Evolutionary conservation across 2,329 filamentous ascomycete species (phyloP).

Genomic region (Fusarium protoensiforme): DNA sequence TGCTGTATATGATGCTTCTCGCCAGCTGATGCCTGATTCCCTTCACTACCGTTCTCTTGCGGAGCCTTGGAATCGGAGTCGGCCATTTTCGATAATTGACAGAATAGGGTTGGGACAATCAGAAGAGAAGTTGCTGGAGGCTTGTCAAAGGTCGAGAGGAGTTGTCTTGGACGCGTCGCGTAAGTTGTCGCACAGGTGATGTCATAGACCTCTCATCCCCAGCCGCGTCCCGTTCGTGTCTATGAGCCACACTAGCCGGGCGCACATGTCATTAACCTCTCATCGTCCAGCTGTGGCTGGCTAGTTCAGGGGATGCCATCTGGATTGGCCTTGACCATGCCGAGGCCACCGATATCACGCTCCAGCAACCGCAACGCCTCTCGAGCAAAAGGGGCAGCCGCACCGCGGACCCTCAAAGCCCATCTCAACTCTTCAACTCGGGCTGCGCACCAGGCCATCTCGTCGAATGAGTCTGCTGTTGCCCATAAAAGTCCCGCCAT

Average conservation of each 20-base stretch:
- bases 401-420: constrained; percentile 54
- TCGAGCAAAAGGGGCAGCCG: constrained; percentile 52
- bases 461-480: constrained; percentile 50
- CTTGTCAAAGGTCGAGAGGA: neutral
- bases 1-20: constrained; percentile 46
- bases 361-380: constrained; percentile 54
- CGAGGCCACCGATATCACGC: constrained; percentile 45
- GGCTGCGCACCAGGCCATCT: constrained; percentile 53
- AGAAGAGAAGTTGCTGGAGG: neutral
- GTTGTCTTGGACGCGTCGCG: constrained; percentile 26
- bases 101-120: neutral
- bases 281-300: neutral
- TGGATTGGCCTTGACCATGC: constrained; percentile 38
- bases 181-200: constrained; percentile 34
- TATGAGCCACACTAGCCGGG: constrained; percentile 8
- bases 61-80: constrained; percentile 10
- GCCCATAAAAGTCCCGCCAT: constrained; percentile 56
- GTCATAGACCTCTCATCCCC: constrained; percentile 34
- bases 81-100: constrained; percentile 21
- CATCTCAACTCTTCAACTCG: constrained; percentile 55
- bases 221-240: constrained; percentile 23
- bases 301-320: constrained; percentile 20
- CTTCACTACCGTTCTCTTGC: constrained; percentile 14
- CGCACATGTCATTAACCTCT: neutral
- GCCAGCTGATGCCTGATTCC: constrained; percentile 27